Evolutionary conservation across 202 grass and related monocot species (phyloP).

Genomic region (Panicum virgatum): DNA sequence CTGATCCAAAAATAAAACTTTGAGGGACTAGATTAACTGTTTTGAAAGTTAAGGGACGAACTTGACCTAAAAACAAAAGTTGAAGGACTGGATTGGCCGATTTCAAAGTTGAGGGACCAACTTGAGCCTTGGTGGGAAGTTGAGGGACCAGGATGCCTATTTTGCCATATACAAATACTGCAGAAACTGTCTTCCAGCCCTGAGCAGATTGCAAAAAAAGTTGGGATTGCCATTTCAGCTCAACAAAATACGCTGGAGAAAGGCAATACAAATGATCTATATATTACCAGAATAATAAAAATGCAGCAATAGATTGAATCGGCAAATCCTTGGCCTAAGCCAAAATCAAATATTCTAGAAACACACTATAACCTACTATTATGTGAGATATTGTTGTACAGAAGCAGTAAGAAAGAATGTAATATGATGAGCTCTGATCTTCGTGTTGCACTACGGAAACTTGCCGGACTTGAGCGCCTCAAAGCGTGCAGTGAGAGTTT

Average conservation of each 20-base stretch:
- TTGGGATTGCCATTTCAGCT: neutral
- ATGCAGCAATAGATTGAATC: conserved; percentile 1
- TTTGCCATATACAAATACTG: too few relatives aligned
- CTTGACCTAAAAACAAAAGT: too few relatives aligned
- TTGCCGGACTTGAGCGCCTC: conserved; percentile 71
- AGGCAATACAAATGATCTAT: neutral
- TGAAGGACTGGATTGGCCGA: too few relatives aligned
- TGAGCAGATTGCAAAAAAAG: neutral
- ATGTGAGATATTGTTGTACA: conserved; percentile 21
- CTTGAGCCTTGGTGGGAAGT: too few relatives aligned
- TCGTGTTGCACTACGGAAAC: conserved; percentile 32
- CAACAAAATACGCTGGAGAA: too few relatives aligned
- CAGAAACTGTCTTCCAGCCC: too few relatives aligned
- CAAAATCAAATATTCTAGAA: conserved; percentile 25
- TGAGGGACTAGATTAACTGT: too few relatives aligned
- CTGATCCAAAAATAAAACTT: too few relatives aligned
- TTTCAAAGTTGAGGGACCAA: too few relatives aligned
- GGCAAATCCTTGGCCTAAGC: neutral
- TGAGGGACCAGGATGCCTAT: too few relatives aligned
- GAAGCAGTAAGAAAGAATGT: neutral
- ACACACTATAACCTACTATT: conserved; percentile 8
- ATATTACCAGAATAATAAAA: conserved; percentile 12
- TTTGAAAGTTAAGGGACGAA: too few relatives aligned
- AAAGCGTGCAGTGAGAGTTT: conserved; percentile 79
- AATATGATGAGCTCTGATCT: neutral